Base-by-base conservation (phyloP, 2,329 filamentous ascomycete species). In the Acarospora socialis region DNA sequence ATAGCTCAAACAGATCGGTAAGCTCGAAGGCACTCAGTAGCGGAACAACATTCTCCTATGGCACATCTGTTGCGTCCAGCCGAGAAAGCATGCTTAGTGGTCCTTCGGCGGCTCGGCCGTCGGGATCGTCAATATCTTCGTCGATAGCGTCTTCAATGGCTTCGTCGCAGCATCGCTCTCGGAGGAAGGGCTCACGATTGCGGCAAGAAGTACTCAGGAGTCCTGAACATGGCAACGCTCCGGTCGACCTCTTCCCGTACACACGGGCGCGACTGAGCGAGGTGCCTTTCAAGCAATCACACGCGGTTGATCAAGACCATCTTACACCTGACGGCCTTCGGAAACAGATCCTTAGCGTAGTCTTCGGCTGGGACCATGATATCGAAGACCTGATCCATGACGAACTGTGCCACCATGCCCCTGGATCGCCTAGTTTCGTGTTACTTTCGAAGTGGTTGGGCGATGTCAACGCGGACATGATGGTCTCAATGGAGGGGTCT, bases 331-430 rank as follows among this genome's bases (percentile, higher is more conserved):
- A 94, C 44, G 77, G 92, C 43, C 66, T 94, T 26, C 75, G 87
- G 28, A 70, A 69, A 28, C 86, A 94, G 53, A 94, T 98, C 86
- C 67, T 98, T 4, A 81, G 70, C 43, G 79, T 86, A 4, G 84
- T 98, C 2, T 98, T 98, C 53, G 90, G 90, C 3, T 98, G 90
- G 86, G 77, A 87, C 32, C 76, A 77, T 34, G 82, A 92, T 44
- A 75, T 87, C 23, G 70, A 83, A 27, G 76, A 77, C 26, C 58
- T 98, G 29, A 73, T 98, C 33, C 70, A 75, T 7, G 86, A 95
- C 51, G 90, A 98, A 53, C 65, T 92, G 60, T 68, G 65, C 38
- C 70, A 77, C 13, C 82, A 93, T 48, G 65, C 73, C 2, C 55
- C 66, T 3, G 78, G 81, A 5, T 87, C 83, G 4, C 70, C 81